These are phyloP conservation scores for Wickerhamiella cacticola DNA, from an alignment of 805 yeast genomes.

Conservation along the genomic window DNA sequence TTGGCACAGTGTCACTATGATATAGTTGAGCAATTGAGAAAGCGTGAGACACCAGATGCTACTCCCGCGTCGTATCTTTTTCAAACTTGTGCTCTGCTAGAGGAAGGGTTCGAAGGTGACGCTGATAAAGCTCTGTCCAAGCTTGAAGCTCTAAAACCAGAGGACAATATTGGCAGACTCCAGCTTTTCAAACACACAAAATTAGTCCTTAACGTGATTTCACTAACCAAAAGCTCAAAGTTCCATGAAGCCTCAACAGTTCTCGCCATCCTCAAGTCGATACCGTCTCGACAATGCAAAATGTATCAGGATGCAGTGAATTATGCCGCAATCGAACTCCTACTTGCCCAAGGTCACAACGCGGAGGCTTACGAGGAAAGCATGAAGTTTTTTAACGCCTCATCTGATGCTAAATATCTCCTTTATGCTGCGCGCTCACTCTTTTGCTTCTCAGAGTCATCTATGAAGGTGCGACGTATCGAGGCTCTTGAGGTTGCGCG, in stretches of 20 bases:
- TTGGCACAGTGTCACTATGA: slow-evolving; percentile 6
- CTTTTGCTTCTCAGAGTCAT: slow-evolving; percentile 5
- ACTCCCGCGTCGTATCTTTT: background rate
- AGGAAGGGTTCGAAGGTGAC: slow-evolving; percentile 2
- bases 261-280: background rate
- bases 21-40: background rate
- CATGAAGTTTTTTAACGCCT: background rate
- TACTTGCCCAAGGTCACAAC: slow-evolving; percentile 6
- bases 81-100: background rate
- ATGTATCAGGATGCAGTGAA: background rate
- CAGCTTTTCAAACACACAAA: background rate
- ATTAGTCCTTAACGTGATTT: background rate
- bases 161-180: background rate
- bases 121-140: background rate
- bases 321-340: slow-evolving; percentile 1
- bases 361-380: background rate
- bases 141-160: background rate
- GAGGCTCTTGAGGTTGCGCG: slow-evolving; percentile 8
- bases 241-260: slow-evolving; percentile 1
- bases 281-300: background rate
- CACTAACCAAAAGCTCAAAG: background rate
- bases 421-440: slow-evolving; percentile 9
- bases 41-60: background rate
- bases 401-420: background rate
- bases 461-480: slow-evolving; percentile 3